A percentile compares a stretch with the other conserved stretches of the same genome.
phyloP scores from a whole-genome alignment of 169 alveolate genomes.

The Plasmodium inui region DNA sequence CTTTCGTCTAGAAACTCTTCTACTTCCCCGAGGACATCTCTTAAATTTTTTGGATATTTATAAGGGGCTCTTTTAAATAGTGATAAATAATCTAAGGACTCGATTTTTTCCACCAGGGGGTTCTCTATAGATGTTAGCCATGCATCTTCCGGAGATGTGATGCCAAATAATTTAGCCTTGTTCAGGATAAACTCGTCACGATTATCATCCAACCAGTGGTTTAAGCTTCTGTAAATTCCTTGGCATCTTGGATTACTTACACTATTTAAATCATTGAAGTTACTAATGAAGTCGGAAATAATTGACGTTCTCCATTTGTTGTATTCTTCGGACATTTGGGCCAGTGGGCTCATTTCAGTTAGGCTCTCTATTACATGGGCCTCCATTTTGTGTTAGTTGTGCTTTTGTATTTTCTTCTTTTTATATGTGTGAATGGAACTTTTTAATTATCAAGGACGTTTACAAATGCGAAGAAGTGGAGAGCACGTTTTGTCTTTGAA shows the following conservation, averaged over 20 bases:
- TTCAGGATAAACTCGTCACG: background rate
- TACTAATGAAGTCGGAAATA: background rate
- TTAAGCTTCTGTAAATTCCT: background rate
- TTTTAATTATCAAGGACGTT: background rate
- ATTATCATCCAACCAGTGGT: conserved; percentile 9
- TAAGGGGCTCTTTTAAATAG: conserved; percentile 8
- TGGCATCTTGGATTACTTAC: background rate
- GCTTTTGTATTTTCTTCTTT: background rate
- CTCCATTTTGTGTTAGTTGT: background rate
- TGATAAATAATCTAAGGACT: background rate
- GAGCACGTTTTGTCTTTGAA: background rate
- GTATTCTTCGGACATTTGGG: background rate
- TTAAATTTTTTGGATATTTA: conserved; percentile 1
- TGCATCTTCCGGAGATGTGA: background rate
- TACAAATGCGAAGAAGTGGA: background rate
- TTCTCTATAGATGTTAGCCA: background rate
- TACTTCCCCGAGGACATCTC: background rate
- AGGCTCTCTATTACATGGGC: background rate
- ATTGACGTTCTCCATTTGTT: background rate
- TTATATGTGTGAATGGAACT: background rate
- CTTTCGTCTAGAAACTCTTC: conserved; percentile 16
- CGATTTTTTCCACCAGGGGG: background rate
- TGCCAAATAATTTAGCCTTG: conserved; percentile 1
- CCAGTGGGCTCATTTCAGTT: background rate
- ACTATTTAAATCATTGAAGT: background rate